These are phyloP conservation scores for Microdochium bolleyi DNA, from an alignment of 2,329 filamentous ascomycete species.

Conservation along the genomic window DNA sequence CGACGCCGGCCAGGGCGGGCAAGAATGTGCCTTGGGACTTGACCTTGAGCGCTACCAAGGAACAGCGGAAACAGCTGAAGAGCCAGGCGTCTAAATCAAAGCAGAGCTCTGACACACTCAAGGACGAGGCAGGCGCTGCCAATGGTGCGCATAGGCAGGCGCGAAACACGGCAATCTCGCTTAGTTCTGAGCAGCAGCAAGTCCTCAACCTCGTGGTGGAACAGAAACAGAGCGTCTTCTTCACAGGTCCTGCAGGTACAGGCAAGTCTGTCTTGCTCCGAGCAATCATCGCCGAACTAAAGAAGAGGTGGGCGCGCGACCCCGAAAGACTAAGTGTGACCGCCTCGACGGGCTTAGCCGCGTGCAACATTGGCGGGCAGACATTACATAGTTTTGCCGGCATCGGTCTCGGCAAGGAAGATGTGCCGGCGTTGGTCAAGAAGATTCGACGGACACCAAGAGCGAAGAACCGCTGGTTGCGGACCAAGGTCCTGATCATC, in stretches of 20 bases:
- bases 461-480: slow-evolving; percentile 80
- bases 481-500: slow-evolving; percentile 79
- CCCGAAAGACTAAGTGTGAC: slow-evolving; percentile 86
- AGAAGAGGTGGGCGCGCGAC: slow-evolving; percentile 67
- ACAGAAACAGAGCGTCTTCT: slow-evolving; percentile 83
- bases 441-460: slow-evolving; percentile 88
- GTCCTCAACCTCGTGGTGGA: slow-evolving; percentile 79
- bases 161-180: slow-evolving; percentile 49
- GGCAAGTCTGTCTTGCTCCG: slow-evolving; percentile 96
- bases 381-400: slow-evolving; percentile 95
- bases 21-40: slow-evolving; percentile 56
- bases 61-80: slow-evolving; percentile 68
- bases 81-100: slow-evolving; percentile 46
- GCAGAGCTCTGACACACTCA: slow-evolving; percentile 28
- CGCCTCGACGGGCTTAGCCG: slow-evolving; percentile 89
- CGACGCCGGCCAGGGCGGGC: slow-evolving; percentile 25
- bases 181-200: slow-evolving; percentile 80
- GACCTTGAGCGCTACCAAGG: slow-evolving; percentile 66
- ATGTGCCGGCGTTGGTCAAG: slow-evolving; percentile 69
- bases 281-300: slow-evolving; percentile 76
- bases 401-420: slow-evolving; percentile 90
- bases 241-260: slow-evolving; percentile 92
- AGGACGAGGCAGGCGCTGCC: slow-evolving; percentile 35
- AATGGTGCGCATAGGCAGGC: slow-evolving; percentile 21
- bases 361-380: slow-evolving; percentile 93